Evolutionary conservation across 306 rosid species (phyloP).

Genomic region (Prunus salicina): DNA sequence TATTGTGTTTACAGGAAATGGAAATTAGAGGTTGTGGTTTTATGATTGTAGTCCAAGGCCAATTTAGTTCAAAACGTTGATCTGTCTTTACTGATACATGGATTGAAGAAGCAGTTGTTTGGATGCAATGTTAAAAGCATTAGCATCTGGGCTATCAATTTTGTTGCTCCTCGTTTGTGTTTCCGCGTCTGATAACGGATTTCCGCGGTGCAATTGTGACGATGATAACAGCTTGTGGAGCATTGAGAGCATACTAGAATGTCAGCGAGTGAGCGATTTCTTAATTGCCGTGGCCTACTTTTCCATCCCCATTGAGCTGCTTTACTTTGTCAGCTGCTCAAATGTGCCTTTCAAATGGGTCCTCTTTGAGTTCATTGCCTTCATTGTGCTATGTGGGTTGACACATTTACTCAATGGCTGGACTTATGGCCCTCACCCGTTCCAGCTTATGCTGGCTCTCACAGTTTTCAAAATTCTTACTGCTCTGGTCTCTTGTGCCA

Average conservation of each 20-base stretch:
- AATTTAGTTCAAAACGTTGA: slow-evolving; percentile 2
- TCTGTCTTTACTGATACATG: slow-evolving; percentile 40
- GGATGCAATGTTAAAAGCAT: slow-evolving; percentile 87
- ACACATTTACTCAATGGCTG: slow-evolving; percentile 96
- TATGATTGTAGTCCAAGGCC: slow-evolving; percentile 27
- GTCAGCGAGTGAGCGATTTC: slow-evolving; percentile 97
- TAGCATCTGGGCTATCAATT: slow-evolving; percentile 68
- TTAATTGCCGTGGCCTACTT: slow-evolving; percentile 97
- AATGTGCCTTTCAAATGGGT: slow-evolving; percentile 99
- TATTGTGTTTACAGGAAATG: slow-evolving; percentile 48
- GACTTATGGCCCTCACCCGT: slow-evolving; percentile 98
- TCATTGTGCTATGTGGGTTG: slow-evolving; percentile 93
- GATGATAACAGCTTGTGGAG: slow-evolving; percentile 89
- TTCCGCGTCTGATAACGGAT: slow-evolving; percentile 58
- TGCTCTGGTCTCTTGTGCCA: slow-evolving; percentile 96
- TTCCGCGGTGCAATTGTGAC: slow-evolving; percentile 88
- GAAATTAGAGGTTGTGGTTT: slow-evolving; percentile 26
- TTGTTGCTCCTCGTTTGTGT: slow-evolving; percentile 46
- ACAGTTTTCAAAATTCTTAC: slow-evolving; percentile 93
- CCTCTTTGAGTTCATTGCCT: slow-evolving; percentile 84
- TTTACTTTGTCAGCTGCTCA: slow-evolving; percentile 94
- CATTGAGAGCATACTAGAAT: slow-evolving; percentile 81
- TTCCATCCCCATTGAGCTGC: slow-evolving; percentile 92
- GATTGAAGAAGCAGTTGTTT: slow-evolving; percentile 52
- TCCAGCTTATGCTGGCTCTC: slow-evolving; percentile 95